phyloP scores from a whole-genome alignment of 1,284 basidiomycete species.

The Pisolithus thermaeus region DNA sequence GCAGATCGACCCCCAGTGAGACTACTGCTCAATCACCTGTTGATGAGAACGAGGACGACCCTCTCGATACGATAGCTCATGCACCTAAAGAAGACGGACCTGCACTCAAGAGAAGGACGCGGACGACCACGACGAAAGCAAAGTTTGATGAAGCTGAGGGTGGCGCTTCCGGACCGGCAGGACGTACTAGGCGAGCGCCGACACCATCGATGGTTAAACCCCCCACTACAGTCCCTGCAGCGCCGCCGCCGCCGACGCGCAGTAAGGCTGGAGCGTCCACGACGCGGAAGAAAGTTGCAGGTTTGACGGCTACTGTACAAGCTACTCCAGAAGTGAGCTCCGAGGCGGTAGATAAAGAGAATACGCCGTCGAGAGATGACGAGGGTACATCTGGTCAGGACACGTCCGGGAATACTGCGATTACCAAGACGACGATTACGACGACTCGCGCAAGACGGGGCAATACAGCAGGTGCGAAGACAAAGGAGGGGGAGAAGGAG shows the following conservation, averaged over 20 bases:
- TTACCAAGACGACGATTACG: constrained; percentile 6
- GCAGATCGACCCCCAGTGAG: constrained; percentile 6
- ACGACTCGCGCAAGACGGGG: constrained; percentile 12
- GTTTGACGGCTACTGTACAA: constrained; percentile 5
- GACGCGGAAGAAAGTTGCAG: constrained; percentile 10
- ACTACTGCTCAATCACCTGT: not conserved
- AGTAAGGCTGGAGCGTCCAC: not conserved
- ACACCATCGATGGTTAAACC: not conserved
- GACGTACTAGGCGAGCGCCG: constrained; percentile 4
- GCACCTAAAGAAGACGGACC: constrained; percentile 10
- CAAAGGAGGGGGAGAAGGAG: constrained; percentile 17
- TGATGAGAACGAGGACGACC: constrained; percentile 14
- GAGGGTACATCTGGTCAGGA: constrained; percentile 7
- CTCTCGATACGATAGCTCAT: constrained; percentile 11
- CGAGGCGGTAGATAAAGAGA: constrained; percentile 33
- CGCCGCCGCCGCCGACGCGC: not conserved
- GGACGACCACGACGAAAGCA: constrained; percentile 9
- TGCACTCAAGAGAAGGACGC: constrained; percentile 16
- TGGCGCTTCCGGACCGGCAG: constrained; percentile 5
- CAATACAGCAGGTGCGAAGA: constrained; percentile 7
- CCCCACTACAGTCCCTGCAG: not conserved
- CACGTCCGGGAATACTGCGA: constrained; percentile 8
- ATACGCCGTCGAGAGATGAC: constrained; percentile 30
- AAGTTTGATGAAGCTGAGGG: constrained; percentile 20
- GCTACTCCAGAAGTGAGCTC: constrained; percentile 9